phyloP scores from a whole-genome alignment of 805 yeast genomes.

The Yamadazyma scolyti region DNA sequence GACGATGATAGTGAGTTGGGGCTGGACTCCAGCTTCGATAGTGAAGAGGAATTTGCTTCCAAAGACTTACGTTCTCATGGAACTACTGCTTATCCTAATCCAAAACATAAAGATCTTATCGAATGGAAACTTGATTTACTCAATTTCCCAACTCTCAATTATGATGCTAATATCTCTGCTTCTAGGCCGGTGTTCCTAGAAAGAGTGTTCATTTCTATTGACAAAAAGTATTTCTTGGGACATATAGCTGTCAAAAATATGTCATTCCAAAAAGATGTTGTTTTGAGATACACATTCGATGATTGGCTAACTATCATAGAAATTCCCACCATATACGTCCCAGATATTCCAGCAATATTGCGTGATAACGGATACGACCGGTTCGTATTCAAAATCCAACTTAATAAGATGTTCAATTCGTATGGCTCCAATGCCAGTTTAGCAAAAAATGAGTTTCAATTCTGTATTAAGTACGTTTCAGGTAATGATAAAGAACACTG shows the following conservation, averaged over 20 bases:
- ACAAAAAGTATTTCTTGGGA: slow-evolving; percentile 60
- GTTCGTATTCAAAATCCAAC: slow-evolving; percentile 60
- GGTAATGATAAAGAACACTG: slow-evolving; percentile 56
- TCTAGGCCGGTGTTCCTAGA: slow-evolving; percentile 56
- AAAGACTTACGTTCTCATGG: slow-evolving; percentile 9
- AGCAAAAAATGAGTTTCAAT: slow-evolving; percentile 24
- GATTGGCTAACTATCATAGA: slow-evolving; percentile 75
- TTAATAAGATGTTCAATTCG: slow-evolving; percentile 28
- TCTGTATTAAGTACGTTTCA: slow-evolving; percentile 58
- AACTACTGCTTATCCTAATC: slow-evolving; percentile 20
- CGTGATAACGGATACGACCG: slow-evolving; percentile 59
- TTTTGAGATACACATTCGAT: slow-evolving; percentile 72
- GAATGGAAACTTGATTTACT: slow-evolving; percentile 43
- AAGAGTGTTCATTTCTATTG: slow-evolving; percentile 53
- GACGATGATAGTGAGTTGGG: slow-evolving; percentile 16
- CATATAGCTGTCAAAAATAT: slow-evolving; percentile 76
- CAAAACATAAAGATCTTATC: slow-evolving; percentile 12
- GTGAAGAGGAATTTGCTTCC: slow-evolving; percentile 16
- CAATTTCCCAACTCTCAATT: slow-evolving; percentile 41
- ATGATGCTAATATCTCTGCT: slow-evolving; percentile 42
- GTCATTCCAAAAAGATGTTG: slow-evolving; percentile 63
- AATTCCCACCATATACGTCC: slow-evolving; percentile 57
- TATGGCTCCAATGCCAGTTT: slow-evolving; percentile 1
- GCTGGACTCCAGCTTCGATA: slow-evolving; percentile 9
- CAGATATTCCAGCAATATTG: slow-evolving; percentile 51